Percentiles rank a stretch among this genome's conserved stretches.
These are phyloP conservation scores for Collybiopsis confluens DNA, from an alignment of 768 basidiomycete species.

Conservation along the genomic window DNA sequence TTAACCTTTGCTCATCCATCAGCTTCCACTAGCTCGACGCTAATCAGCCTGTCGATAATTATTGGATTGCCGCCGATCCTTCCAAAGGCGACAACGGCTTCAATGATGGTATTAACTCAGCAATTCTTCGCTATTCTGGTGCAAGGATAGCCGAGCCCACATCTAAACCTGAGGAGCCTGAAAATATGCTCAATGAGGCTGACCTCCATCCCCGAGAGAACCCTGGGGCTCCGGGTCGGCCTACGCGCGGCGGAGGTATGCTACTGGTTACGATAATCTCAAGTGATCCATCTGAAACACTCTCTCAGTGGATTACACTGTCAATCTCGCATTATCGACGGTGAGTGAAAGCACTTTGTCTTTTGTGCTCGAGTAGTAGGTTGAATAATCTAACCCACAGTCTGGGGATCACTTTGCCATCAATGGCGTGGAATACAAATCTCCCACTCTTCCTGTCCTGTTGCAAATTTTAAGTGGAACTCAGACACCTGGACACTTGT, in stretches of 20 bases:
- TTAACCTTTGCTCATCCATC: no score
- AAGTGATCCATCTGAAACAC: no score
- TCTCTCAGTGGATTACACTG: no score
- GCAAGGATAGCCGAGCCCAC: conserved; percentile 40
- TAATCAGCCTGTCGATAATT: conserved; percentile 31
- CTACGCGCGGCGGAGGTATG: conserved; percentile 34
- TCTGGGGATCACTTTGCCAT: no score
- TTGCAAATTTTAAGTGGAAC: conserved; percentile 43
- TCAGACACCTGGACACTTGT: conserved; percentile 26
- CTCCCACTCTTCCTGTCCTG: conserved; percentile 36
- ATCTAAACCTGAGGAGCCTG: conserved; percentile 7
- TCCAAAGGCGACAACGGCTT: conserved; percentile 15
- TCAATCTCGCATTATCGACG: no score
- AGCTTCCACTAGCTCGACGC: no score
- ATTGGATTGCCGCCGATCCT: conserved; percentile 24
- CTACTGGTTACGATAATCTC: no score
- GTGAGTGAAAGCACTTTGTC: no score
- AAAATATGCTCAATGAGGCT: conserved; percentile 17
- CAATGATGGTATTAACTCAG: conserved; percentile 26
- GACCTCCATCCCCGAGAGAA: conserved; percentile 27
- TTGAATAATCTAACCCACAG: no score
- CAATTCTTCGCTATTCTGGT: conserved; percentile 38
- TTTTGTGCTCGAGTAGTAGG: no score
- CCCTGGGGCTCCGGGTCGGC: conserved; percentile 34
- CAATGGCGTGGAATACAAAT: conserved; percentile 18